Base-by-base conservation (phyloP, 164 flowering plant species). In the Platanus orientalis region DNA sequence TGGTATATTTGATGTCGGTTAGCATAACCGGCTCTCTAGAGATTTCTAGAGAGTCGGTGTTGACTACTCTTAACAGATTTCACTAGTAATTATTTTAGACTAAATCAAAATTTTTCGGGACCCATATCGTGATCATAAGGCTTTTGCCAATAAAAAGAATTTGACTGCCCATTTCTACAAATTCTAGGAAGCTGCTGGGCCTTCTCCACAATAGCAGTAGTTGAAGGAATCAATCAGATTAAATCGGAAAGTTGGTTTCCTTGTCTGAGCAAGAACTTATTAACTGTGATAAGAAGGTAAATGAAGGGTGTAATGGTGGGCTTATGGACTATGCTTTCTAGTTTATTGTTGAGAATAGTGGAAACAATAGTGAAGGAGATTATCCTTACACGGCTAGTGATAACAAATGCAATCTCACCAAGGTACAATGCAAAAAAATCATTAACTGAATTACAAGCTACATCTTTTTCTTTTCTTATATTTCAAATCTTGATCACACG, bases 181-280 rank as follows among this genome's bases (percentile, higher is more conserved):
- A 63, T 16, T 63, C 60, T 34, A 76, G 78, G 79, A 13, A 75
- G 79, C 54, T 76, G 82, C 56, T 79, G 82, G 82, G 82, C 79
- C 29, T 76, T 76, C 60, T 73, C 79, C 12, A 69, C 82, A 12
- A 48, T 76, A 6, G 80, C 66, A 0, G 74, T 78, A 13, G 76
- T 79, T 0, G 80, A 79, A 60, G 79, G 80, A 10, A 71, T 79
- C 30, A 79, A 73, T 56, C 69, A 68, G 52, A 73, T 76, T 27
- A 71, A 62, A 26, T 59, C 78, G 16, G 71, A 27, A 29, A 76
- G 3, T 54, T 73, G 48, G 51, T 73, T 40, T 54, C 78, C 2
- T 50, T 79, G 59, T 79, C 82, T 0, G 82, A 76, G 71, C 79
- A 79, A 63, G 74, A 79, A 51, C 70, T 76, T 12, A 75, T 76